Base-by-base conservation (phyloP, 148 eudicot species). In the Chenopodium suecicum region DNA sequence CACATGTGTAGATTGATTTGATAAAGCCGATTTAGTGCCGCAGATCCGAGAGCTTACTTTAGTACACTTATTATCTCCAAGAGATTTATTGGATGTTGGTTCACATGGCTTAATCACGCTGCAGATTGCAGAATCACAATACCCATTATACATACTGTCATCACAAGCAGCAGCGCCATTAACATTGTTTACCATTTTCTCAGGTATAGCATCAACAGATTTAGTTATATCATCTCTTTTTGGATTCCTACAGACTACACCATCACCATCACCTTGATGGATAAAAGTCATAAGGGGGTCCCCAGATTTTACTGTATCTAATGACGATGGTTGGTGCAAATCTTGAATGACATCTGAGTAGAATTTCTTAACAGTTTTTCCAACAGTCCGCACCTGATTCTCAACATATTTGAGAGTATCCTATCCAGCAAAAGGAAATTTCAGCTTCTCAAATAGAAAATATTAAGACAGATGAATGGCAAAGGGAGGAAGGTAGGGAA, bases 371-470 rank as follows among this genome's bases (percentile, higher is more conserved):
- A 94, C 92, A 87, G 85, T 88, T 46, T 85, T 86, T 79, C 97
- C 94, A 60, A 93, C 97, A 65, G 89, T 90, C 78, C 83, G 88
- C 72, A 88, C 92, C 86, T 91, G 94, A 89, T 89, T 86, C 68
- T 91, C 98, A 34, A 93, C 91, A 85, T 84, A 91, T 81, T 88
- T 88, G 75, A 90, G 88, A 11, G 97, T 90, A 77, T 93, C 98
- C 98, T 94, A 86, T 67, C 68, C 70, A 82, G 58, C 8, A 52
- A 82, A 72, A 58, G 62, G 66, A 76, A 63, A 60, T 25, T 65
- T 80, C 69, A 65, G 34, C 70, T 52, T 58, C 23, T 54, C 7
- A 63, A 78, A 5, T 47, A 13, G 1, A 60, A 63, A 58, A 32
- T 20, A 70, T 12, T 11, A 32, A 20, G 11, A 75, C 7, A 56